phyloP scores from a whole-genome alignment of 139 green algal species.

The Closterium sp. region DNA sequence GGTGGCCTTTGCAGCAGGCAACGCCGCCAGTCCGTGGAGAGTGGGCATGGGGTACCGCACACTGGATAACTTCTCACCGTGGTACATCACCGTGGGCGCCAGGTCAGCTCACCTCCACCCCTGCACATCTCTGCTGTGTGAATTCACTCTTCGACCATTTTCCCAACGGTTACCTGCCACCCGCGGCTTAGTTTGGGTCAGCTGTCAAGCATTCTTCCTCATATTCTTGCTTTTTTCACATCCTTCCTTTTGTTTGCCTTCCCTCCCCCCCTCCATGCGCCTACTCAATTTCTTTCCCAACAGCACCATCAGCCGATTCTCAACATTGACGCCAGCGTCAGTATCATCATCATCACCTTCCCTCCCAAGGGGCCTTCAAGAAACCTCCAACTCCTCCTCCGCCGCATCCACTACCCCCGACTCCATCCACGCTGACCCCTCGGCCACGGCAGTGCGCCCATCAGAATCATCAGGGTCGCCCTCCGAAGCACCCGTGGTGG shows the following conservation, averaged over 20 bases:
- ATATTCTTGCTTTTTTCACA: not conserved
- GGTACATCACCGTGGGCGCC: not conserved
- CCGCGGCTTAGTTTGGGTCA: too few species aligned
- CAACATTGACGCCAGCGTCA: not conserved
- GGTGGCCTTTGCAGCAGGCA: not conserved
- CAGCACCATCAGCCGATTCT: not conserved
- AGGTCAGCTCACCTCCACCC: not conserved
- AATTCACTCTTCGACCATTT: too few species aligned
- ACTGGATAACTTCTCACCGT: not conserved
- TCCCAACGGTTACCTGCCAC: too few species aligned
- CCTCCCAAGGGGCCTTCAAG: too few species aligned
- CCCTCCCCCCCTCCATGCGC: not conserved
- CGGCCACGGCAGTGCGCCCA: too few species aligned
- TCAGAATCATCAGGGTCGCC: not conserved
- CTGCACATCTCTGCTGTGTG: too few species aligned
- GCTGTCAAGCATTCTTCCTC: not conserved
- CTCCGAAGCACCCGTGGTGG: not conserved
- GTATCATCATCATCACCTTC: not conserved
- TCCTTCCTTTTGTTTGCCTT: not conserved
- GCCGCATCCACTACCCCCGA: too few species aligned
- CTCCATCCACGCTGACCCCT: too few species aligned
- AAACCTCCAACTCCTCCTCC: too few species aligned
- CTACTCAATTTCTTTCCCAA: not conserved
- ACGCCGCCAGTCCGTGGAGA: not conserved
- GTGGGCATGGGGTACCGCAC: not conserved